Base-by-base conservation (phyloP, 2,329 filamentous ascomycete genomes). In the Curvularia sp. region DNA sequence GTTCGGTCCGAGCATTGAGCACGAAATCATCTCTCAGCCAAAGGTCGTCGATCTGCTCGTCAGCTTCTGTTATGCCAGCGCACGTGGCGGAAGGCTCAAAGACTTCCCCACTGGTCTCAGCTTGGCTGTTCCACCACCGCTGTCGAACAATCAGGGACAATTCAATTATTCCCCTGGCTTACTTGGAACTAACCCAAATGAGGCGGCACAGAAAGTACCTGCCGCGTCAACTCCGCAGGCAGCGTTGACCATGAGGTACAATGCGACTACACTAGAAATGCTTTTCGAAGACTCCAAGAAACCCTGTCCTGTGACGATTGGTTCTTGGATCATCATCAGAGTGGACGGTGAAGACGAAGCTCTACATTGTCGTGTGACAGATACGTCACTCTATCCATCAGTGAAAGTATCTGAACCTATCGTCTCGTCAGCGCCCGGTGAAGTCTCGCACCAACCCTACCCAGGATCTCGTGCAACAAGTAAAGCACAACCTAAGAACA, bases 31-130 rank as follows among this genome's bases (percentile, higher is more conserved):
- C 26, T 85, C 86, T 12, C 90, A 93, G 71, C 91, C 92, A 1
- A 86, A 88, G 55, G 92, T 96, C 0, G 90, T 96, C 12, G 93
- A 97, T 71, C 82, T 97, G 1, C 83, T 97, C 0, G 78, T 96
- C 47, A 93, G 88, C 75, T 91, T 97, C 71, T 93, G 92, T 74
- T 95, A 93, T 70, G 72, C 79, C 12, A 85, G 87, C 47, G 81
- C 88, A 5, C 66, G 64, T 5, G 57, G 56, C 4, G 67, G 66
- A 4, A 76, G 75, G 33, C 74, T 89, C 26, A 78, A 77, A 35
- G 81, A 86, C 53, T 85, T 88, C 50, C 87, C 87, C 0, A 78
- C 76, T 38, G 86, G 86, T 1, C 80, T 89, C 52, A 81, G 81
- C 20, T 69, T 88, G 42, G 80, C 76, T 49, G 82, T 87, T 5